These are phyloP conservation scores for Myochromella boudieri DNA, from an alignment of 768 basidiomycete genomes.

Conservation along the genomic window DNA sequence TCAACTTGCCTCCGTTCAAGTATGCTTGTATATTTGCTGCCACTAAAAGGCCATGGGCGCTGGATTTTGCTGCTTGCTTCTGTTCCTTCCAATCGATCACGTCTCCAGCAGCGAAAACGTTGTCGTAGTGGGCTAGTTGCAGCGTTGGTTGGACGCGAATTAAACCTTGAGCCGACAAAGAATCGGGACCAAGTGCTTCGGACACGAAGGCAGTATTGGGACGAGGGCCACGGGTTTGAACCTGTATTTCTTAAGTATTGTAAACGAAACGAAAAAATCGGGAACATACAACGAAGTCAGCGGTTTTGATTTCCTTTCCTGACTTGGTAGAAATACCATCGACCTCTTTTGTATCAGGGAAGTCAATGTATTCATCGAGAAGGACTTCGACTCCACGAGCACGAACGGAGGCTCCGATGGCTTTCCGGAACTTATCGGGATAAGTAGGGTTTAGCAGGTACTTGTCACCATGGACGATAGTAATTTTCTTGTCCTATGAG, in stretches of 20 bases:
- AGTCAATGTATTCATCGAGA: conserved; percentile 55
- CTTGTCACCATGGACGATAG: conserved; percentile 58
- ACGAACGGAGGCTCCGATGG: conserved; percentile 37
- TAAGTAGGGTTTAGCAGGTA: conserved; percentile 58
- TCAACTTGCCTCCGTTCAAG: conserved; percentile 33
- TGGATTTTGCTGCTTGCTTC: conserved; percentile 52
- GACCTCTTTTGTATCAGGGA: conserved; percentile 36
- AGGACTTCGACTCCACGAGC: conserved; percentile 50
- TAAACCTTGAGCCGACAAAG: conserved; percentile 36
- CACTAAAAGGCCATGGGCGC: conserved; percentile 44
- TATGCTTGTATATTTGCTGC: conserved; percentile 48
- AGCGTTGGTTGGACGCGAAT: conserved; percentile 60
- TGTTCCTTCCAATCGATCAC: conserved; percentile 65
- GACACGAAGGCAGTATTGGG: conserved; percentile 53
- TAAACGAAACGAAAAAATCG: neutral
- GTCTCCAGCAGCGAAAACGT: conserved; percentile 69
- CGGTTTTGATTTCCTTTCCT: conserved; percentile 43
- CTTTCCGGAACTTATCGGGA: conserved; percentile 52
- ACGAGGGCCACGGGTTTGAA: conserved; percentile 41
- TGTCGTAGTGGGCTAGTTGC: conserved; percentile 48
- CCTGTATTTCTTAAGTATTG: conserved; percentile 19
- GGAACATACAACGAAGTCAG: conserved; percentile 58
- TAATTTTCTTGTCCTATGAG: conserved; percentile 46
- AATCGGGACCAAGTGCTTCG: conserved; percentile 34
- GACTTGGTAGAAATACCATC: conserved; percentile 47